phyloP scores from a whole-genome alignment of 2,329 filamentous ascomycete species.

The Delphinella strobiligena region DNA sequence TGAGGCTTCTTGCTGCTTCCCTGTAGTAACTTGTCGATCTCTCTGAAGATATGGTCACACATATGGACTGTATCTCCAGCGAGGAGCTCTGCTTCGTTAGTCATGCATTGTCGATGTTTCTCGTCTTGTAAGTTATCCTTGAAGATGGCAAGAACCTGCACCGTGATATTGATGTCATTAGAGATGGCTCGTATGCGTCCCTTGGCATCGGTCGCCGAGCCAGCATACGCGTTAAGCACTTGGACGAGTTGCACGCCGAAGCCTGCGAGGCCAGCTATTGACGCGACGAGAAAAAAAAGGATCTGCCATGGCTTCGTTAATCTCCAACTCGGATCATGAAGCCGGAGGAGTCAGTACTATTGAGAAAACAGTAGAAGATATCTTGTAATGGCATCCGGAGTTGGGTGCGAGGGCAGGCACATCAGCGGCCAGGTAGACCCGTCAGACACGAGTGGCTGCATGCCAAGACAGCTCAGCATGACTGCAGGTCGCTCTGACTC shows the following conservation, averaged over 20 bases:
- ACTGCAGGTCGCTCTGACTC: too few relatives aligned
- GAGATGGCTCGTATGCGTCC: neutral
- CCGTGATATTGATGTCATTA: neutral
- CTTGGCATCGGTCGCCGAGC: conserved; percentile 1
- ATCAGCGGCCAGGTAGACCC: too few relatives aligned
- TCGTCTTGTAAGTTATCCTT: neutral
- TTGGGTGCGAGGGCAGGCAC: too few relatives aligned
- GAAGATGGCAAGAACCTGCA: neutral
- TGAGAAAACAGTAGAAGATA: too few relatives aligned
- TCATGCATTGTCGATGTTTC: neutral
- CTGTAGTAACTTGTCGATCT: neutral
- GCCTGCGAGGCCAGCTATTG: neutral
- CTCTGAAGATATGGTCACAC: neutral
- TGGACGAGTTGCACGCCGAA: conserved; percentile 1
- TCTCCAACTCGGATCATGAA: too few relatives aligned
- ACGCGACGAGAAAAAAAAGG: conserved; percentile 1
- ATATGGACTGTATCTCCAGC: neutral
- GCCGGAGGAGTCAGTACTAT: too few relatives aligned
- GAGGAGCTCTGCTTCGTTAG: neutral
- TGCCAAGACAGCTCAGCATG: too few relatives aligned
- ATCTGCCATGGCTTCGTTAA: conserved; percentile 2
- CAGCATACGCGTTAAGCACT: conserved; percentile 2
- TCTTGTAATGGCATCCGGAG: too few relatives aligned
- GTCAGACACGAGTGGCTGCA: too few relatives aligned
- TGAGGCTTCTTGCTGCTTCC: too few relatives aligned